Evolutionary conservation across 306 rosid species (phyloP).

Genomic region (Cicer pinnatifidum): DNA sequence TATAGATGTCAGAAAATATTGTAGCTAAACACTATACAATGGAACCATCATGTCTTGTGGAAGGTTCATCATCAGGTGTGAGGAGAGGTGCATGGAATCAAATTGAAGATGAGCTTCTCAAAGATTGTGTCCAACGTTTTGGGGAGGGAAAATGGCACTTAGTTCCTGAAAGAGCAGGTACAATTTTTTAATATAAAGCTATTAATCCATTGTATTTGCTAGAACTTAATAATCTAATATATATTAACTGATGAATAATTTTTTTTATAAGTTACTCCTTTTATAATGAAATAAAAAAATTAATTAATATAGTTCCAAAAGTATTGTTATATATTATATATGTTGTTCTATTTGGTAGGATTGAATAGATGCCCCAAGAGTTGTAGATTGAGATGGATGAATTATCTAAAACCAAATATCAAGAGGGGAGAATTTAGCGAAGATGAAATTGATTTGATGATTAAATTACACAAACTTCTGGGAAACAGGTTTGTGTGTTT

Average conservation of each 20-base stretch:
- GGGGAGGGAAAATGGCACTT: neutral
- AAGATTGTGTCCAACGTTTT: slow-evolving; percentile 5
- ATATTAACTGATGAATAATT: no score
- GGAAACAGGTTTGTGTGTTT: neutral
- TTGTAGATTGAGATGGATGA: slow-evolving; percentile 52
- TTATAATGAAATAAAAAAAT: no score
- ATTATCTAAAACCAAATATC: slow-evolving; percentile 47
- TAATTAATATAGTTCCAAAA: no score
- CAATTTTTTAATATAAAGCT: no score
- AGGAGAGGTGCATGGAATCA: neutral
- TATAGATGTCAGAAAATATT: no score
- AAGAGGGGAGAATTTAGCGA: slow-evolving; percentile 42
- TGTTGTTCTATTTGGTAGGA: neutral
- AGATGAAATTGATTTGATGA: slow-evolving; percentile 47
- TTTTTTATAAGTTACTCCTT: no score
- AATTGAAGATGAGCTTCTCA: neutral
- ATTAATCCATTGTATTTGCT: no score
- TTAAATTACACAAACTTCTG: slow-evolving; percentile 5
- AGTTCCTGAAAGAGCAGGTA: no score
- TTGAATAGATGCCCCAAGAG: slow-evolving; percentile 45
- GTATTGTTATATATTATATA: no score
- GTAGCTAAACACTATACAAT: no score
- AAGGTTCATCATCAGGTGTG: neutral
- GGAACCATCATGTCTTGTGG: neutral
- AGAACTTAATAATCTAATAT: no score